Evolutionary conservation across 1,139 yeast species (phyloP), one percentile per base, ranked within the genome.

Genomic region (Suhomyces ambrosiae): DNA sequence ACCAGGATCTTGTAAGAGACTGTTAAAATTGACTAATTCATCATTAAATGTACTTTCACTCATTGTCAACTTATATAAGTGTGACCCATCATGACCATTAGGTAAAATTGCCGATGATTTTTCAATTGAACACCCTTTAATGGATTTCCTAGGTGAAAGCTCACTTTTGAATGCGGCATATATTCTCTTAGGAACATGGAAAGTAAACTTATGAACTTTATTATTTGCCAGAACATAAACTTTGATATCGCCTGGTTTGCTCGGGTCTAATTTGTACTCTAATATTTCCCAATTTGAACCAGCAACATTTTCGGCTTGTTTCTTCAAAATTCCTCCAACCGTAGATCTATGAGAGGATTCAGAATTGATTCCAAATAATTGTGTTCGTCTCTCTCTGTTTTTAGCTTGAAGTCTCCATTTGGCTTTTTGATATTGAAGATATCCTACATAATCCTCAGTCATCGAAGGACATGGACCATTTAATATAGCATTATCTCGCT

Each of bases 251-350:
- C 97, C 98, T 0, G 89, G 85, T 41, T 65, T 74, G 14, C 65
- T 54, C 0, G 82, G 77, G 41, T 74, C 80, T 3, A 68, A 58
- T 41, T 77, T 75, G 51, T 87, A 81, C 52, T 89, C 92, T 34
- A 92, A 63, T 32, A 92, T 73, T 47, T 89, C 89, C 97, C 98
- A 92, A 28, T 82, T 76, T 0, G 86, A 68, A 4, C 82, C 85
- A 8, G 87, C 86, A 52, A 83, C 80, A 54, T 66, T 71, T 53
- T 85, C 95, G 0, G 96, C 95, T 53, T 86, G 95, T 41, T 77
- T 76, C 42, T 86, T 76, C 33, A 89, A 69, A 65, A 88, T 72
- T 18, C 78, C 76, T 5, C 92, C 86, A 31, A 89, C 79, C 1
- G 81, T 67, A 6, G 76, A 68, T 42, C 78, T 56, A 37, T 62